phyloP scores from a whole-genome alignment of 371 early-diverging fungal genomes.

The Dinochytrium kinnereticum region DNA sequence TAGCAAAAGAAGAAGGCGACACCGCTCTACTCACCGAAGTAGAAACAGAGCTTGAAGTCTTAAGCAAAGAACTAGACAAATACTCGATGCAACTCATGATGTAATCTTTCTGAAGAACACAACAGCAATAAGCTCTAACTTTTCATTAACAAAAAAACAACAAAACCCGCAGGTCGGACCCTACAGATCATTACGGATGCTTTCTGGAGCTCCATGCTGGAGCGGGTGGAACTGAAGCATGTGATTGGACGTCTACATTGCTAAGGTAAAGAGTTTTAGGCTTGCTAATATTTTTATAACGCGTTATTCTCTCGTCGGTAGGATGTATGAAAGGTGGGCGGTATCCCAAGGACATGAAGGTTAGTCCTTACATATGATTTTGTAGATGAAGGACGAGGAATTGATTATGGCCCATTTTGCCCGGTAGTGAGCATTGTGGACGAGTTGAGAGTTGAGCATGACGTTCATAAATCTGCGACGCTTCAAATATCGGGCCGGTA shows the following conservation, averaged over 20 bases:
- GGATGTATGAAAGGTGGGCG: slow-evolving; percentile 56
- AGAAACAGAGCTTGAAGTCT: slow-evolving; percentile 32
- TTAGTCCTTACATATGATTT: slow-evolving; percentile 21
- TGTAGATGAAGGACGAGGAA: background rate
- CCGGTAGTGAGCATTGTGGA: slow-evolving; percentile 40
- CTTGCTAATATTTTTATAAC: background rate
- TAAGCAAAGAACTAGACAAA: slow-evolving; percentile 36
- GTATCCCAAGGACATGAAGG: slow-evolving; percentile 29
- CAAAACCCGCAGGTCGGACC: slow-evolving; percentile 43
- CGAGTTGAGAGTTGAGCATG: slow-evolving; percentile 40
- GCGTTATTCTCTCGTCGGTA: background rate
- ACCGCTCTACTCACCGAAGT: slow-evolving; percentile 39
- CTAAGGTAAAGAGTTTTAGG: slow-evolving; percentile 11
- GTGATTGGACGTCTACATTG: slow-evolving; percentile 54
- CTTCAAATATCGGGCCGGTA: slow-evolving; percentile 48
- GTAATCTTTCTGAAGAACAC: slow-evolving; percentile 18
- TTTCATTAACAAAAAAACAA: background rate
- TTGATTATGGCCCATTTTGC: too few relatives aligned
- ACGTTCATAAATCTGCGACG: slow-evolving; percentile 44
- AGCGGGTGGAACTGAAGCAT: slow-evolving; percentile 58
- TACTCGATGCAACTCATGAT: slow-evolving; percentile 47
- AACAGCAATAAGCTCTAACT: background rate
- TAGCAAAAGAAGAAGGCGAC: slow-evolving; percentile 47
- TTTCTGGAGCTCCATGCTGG: slow-evolving; percentile 59
- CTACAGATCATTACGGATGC: slow-evolving; percentile 50